Percentiles rank a stretch among this genome's conserved stretches.
Evolutionary conservation across 768 basidiomycete species (phyloP).

Genomic region (Nidularia pulvinata): DNA sequence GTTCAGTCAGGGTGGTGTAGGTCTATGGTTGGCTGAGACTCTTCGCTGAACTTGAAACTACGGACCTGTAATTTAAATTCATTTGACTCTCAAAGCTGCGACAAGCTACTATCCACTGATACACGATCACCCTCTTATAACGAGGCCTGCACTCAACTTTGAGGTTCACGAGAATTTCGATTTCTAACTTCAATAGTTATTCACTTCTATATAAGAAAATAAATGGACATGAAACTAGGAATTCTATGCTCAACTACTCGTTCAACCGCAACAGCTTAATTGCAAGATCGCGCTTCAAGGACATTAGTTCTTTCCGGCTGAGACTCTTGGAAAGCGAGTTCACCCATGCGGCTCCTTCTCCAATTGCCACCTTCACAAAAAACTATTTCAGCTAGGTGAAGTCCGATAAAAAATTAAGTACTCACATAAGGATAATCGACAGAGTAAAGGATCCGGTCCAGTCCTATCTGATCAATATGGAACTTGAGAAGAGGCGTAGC

Average conservation of each 20-base stretch:
- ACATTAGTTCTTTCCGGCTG: constrained; percentile 14
- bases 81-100: too few relatives aligned
- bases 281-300: constrained; percentile 22
- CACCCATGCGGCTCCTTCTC: constrained; percentile 19
- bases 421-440: constrained; percentile 33
- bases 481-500: constrained; percentile 34
- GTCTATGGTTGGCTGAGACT: too few relatives aligned
- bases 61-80: too few relatives aligned
- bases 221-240: too few relatives aligned
- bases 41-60: too few relatives aligned
- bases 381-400: neutral
- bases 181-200: too few relatives aligned
- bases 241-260: neutral
- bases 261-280: constrained; percentile 24
- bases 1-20: too few relatives aligned
- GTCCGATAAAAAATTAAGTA: neutral
- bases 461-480: constrained; percentile 35
- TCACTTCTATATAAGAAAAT: too few relatives aligned
- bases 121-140: too few relatives aligned
- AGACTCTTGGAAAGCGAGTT: constrained; percentile 14
- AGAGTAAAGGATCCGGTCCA: constrained; percentile 38
- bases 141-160: too few relatives aligned
- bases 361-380: constrained; percentile 12
- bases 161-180: too few relatives aligned
- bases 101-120: too few relatives aligned